These are phyloP conservation scores for Escovopsis sp. DNA, from an alignment of 2,329 filamentous ascomycete genomes.

Conservation along the genomic window DNA sequence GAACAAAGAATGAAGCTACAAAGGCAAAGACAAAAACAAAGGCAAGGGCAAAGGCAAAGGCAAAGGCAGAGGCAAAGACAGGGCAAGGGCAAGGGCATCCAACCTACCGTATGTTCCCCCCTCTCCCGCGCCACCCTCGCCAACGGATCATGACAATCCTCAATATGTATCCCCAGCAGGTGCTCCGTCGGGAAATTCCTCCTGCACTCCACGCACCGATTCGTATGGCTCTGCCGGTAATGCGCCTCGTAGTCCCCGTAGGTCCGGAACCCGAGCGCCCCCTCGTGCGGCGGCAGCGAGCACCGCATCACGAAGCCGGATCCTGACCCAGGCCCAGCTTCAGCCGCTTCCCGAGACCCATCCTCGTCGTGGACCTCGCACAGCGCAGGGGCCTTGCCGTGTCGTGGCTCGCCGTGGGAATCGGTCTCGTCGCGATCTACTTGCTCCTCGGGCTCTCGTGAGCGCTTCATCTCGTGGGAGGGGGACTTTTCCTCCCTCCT, in stretches of 20 bases:
- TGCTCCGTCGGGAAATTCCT: conserved; percentile 80
- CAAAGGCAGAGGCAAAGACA: not conserved
- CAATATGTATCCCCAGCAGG: conserved; percentile 69
- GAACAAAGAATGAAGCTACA: too few species aligned
- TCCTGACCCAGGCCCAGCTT: too few species aligned
- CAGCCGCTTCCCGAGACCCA: too few species aligned
- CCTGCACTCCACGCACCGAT: conserved; percentile 70
- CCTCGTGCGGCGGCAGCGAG: conserved; percentile 62
- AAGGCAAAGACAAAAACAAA: not conserved
- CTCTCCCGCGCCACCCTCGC: conserved; percentile 54
- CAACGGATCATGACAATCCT: conserved; percentile 81
- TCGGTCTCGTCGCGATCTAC: conserved; percentile 11
- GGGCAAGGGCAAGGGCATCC: not conserved
- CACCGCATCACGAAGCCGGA: conserved; percentile 51
- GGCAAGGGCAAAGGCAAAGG: not conserved
- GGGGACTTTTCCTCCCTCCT: too few species aligned
- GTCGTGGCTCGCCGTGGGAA: conserved; percentile 9
- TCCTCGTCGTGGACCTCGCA: conserved; percentile 28
- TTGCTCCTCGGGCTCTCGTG: conserved; percentile 41
- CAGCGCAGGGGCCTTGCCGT: conserved; percentile 43
- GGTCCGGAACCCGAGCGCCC: conserved; percentile 52
- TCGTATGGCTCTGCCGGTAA: conserved; percentile 65
- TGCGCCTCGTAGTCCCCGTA: conserved; percentile 78
- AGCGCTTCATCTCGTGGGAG: conserved; percentile 42
- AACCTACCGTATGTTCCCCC: conserved; percentile 70